Percentiles rank a stretch among this genome's conserved stretches.
Evolutionary conservation across 176 grass and related monocot species (phyloP).

Genomic region (Cymbopogon citratus): DNA sequence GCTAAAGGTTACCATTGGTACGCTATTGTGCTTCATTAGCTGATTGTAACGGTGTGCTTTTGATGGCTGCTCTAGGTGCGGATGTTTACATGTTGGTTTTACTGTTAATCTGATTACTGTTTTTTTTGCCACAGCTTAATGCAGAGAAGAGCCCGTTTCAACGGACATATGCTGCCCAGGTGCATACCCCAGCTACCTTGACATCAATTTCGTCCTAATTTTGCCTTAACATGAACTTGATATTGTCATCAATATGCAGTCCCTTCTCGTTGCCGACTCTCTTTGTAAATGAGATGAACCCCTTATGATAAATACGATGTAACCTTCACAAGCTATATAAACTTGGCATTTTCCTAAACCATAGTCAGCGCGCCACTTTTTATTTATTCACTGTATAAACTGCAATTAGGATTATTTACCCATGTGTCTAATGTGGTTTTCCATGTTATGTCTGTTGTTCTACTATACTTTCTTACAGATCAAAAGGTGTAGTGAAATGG

Average conservation of each 20-base stretch:
- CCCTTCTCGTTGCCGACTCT: background rate
- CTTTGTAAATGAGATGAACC: background rate
- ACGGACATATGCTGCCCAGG: constrained; percentile 87
- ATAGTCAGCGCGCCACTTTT: background rate
- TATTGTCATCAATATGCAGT: background rate
- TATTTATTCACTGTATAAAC: background rate
- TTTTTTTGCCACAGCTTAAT: constrained; percentile 66
- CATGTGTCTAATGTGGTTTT: background rate
- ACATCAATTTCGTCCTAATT: background rate
- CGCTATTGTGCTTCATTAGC: background rate
- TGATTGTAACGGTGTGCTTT: background rate
- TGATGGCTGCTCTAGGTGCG: constrained; percentile 2
- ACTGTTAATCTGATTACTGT: constrained; percentile 9
- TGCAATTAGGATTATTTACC: background rate
- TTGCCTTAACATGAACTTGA: background rate
- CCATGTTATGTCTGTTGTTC: background rate
- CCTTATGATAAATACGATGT: background rate
- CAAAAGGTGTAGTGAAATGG: constrained; percentile 95
- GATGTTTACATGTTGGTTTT: background rate
- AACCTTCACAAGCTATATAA: background rate
- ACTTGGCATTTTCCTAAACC: background rate
- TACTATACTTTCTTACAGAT: constrained; percentile 42
- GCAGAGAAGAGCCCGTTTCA: constrained; percentile 98
- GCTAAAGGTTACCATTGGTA: background rate
- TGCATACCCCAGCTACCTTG: constrained; percentile 21